Evolutionary conservation across 2,329 filamentous ascomycete species (phyloP).

Genomic region (Botryosphaeria dothidea): DNA sequence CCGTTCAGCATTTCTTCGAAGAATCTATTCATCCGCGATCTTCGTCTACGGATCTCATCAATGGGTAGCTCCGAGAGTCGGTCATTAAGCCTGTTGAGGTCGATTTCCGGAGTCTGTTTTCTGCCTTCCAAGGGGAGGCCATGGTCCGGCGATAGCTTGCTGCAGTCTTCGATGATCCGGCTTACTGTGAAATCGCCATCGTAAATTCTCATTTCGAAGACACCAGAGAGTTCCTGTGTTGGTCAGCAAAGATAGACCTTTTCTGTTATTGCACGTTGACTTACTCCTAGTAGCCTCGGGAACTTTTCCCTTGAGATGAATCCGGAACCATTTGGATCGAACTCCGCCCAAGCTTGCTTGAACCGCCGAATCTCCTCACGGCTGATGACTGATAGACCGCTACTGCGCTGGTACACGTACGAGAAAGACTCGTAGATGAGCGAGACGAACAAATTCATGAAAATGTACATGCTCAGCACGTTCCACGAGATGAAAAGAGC

Average conservation of each 20-base stretch:
- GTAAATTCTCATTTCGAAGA: constrained; percentile 98
- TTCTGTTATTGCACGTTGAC: constrained; percentile 29
- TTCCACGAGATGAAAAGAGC: constrained; percentile 96
- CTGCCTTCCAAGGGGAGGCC: constrained; percentile 49
- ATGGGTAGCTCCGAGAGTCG: constrained; percentile 75
- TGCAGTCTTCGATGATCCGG: constrained; percentile 84
- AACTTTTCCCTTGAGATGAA: constrained; percentile 90
- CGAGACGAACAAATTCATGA: constrained; percentile 96
- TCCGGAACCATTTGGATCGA: constrained; percentile 87
- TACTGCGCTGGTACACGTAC: constrained; percentile 97
- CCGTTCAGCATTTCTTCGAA: constrained; percentile 96
- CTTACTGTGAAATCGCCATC: constrained; percentile 84
- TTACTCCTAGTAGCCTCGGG: constrained; percentile 77
- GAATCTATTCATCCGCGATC: constrained; percentile 86
- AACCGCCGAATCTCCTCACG: constrained; percentile 93
- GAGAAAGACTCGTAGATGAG: constrained; percentile 99
- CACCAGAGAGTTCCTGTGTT: constrained; percentile 74
- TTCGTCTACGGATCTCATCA: constrained; percentile 69
- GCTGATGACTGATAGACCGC: constrained; percentile 85
- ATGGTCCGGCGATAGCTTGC: constrained; percentile 55
- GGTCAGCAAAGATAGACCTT: not conserved
- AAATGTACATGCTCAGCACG: constrained; percentile 99
- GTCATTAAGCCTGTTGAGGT: constrained; percentile 73
- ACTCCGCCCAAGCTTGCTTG: constrained; percentile 97
- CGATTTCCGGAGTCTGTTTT: constrained; percentile 52